Evolutionary conservation across 2,329 filamentous ascomycete species (phyloP).

Genomic region (Fusarium guadeloupense): DNA sequence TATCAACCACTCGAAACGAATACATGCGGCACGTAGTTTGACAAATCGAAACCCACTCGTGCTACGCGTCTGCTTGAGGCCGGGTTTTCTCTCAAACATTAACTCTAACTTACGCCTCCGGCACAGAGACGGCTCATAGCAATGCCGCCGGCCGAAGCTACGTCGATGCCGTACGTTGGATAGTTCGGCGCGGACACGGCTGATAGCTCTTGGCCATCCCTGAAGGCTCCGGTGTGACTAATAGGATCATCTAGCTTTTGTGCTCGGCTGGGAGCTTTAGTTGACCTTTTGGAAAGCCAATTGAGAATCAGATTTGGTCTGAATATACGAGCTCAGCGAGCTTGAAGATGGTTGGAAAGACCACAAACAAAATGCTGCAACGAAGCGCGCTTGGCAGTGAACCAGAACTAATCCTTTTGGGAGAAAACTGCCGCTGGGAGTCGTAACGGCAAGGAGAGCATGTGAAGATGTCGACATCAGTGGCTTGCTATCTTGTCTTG

Average conservation of each 20-base stretch:
- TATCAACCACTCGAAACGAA: neutral
- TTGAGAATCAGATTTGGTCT: neutral
- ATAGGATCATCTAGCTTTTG: neutral
- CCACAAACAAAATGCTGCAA: neutral
- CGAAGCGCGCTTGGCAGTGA: neutral
- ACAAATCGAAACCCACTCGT: conserved; percentile 15
- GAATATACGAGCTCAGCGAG: too few species aligned
- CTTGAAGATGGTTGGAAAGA: neutral
- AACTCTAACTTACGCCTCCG: conserved; percentile 1
- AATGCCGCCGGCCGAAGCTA: conserved; percentile 21
- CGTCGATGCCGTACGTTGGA: neutral
- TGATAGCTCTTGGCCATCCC: neutral
- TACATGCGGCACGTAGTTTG: neutral
- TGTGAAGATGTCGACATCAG: conserved; percentile 20
- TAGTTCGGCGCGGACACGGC: neutral
- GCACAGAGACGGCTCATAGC: conserved; percentile 15
- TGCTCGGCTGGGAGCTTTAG: neutral
- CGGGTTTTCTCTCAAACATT: neutral
- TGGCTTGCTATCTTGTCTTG: conserved; percentile 11
- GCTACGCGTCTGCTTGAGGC: conserved; percentile 1
- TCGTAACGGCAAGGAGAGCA: conserved; percentile 1
- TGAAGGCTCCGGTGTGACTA: conserved; percentile 4
- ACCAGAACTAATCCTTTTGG: conserved; percentile 3
- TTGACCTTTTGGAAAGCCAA: neutral
- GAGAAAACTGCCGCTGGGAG: conserved; percentile 15